A percentile compares a stretch with the other conserved stretches of the same genome.
phyloP scores from a whole-genome alignment of 805 yeast genomes.

The Scheffersomyces lignosus region DNA sequence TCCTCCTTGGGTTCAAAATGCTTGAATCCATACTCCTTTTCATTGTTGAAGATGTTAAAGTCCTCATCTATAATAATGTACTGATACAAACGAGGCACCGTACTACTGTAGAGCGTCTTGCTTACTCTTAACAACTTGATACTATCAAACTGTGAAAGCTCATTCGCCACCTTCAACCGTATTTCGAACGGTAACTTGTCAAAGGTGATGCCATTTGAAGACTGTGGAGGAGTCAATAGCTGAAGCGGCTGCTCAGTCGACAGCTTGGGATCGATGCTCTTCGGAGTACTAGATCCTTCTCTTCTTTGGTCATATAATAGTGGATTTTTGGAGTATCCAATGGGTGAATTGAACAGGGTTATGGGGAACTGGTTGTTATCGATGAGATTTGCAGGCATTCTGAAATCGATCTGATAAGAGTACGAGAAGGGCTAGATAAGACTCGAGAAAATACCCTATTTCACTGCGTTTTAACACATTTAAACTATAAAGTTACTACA shows the following conservation, averaged over 20 bases:
- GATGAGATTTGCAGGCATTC: not conserved
- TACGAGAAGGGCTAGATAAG: too few species aligned
- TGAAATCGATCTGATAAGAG: too few species aligned
- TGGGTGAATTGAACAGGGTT: constrained; percentile 18
- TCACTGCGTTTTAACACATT: too few species aligned
- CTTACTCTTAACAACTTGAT: constrained; percentile 29
- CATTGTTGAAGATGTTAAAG: constrained; percentile 32
- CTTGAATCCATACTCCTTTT: constrained; percentile 18
- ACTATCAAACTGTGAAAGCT: constrained; percentile 40
- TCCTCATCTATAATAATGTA: constrained; percentile 39
- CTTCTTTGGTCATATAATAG: constrained; percentile 4
- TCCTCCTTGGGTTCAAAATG: constrained; percentile 5
- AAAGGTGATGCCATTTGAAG: constrained; percentile 7
- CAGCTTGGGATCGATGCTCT: not conserved
- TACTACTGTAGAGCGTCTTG: constrained; percentile 26
- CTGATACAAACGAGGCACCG: constrained; percentile 38
- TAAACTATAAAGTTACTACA: too few species aligned
- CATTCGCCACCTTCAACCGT: constrained; percentile 27
- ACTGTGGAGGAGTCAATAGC: not conserved
- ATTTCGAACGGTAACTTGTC: constrained; percentile 41
- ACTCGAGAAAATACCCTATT: too few species aligned
- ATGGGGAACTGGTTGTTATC: constrained; percentile 1
- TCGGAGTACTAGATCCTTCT: not conserved
- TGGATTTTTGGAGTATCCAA: constrained; percentile 25
- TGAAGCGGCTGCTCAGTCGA: not conserved